These are phyloP conservation scores for Volvox africanus DNA, from an alignment of 139 green algal species.

Conservation along the genomic window DNA sequence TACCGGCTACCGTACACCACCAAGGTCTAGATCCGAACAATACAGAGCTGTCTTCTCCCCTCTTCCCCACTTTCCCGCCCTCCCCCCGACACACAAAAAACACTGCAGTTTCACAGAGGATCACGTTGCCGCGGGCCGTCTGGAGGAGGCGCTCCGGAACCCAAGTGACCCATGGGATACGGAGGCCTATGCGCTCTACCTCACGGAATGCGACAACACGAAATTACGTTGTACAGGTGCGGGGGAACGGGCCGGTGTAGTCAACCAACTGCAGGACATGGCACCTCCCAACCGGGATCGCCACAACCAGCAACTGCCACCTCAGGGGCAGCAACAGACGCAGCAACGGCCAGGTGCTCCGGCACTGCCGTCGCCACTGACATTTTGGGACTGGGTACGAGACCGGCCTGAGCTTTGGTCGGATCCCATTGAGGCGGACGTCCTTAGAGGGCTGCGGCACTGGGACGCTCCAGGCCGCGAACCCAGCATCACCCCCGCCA, in stretches of 20 bases:
- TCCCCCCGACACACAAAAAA: too few relatives aligned
- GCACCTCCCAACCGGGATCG: neutral
- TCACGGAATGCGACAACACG: neutral
- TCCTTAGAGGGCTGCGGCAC: neutral
- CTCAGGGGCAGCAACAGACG: neutral
- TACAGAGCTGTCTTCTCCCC: too few relatives aligned
- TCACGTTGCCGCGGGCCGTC: neutral
- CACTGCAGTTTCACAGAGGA: slow-evolving; percentile 8
- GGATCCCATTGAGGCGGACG: neutral
- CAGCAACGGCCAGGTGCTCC: neutral
- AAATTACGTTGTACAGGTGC: too few relatives aligned
- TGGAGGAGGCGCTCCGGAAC: neutral
- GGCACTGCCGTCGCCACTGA: too few relatives aligned
- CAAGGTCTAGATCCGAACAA: too few relatives aligned
- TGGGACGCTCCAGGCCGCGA: neutral
- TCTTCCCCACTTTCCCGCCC: neutral
- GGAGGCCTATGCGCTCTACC: neutral
- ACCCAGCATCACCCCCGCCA: neutral
- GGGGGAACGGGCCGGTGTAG: too few relatives aligned
- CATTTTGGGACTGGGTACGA: slow-evolving; percentile 4
- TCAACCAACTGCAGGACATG: too few relatives aligned
- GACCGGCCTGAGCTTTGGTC: neutral
- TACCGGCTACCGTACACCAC: too few relatives aligned
- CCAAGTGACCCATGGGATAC: neutral
- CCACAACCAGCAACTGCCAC: neutral